Conservation (phyloP, 441 rosid genomes). For the Gossypium trilobum region DNA sequence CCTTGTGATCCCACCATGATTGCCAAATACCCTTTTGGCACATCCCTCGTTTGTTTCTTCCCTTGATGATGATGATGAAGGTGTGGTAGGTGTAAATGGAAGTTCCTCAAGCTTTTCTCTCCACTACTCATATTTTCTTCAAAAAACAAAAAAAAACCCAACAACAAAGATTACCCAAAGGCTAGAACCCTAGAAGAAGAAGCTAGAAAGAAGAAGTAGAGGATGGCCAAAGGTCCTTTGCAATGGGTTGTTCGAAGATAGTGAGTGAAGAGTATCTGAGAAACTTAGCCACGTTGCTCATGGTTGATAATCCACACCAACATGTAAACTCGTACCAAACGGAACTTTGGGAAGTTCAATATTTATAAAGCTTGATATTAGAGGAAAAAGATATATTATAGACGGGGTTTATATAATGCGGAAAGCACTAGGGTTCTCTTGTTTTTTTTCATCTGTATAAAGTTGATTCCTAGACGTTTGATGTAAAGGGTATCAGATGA, state of each 20-base stretch:
- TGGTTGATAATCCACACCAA: slow-evolving; percentile 17
- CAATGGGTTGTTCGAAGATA: slow-evolving; percentile 22
- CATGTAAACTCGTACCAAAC: slow-evolving; percentile 2
- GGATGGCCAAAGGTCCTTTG: slow-evolving; percentile 5
- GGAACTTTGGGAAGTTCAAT: not conserved
- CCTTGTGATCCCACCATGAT: slow-evolving; percentile 66
- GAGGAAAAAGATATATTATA: not conserved
- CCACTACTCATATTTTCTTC: slow-evolving; percentile 37
- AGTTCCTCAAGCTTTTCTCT: slow-evolving; percentile 39
- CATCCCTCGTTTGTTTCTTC: slow-evolving; percentile 45
- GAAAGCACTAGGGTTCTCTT: not conserved
- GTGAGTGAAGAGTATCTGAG: slow-evolving; percentile 27
- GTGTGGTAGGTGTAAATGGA: slow-evolving; percentile 46
- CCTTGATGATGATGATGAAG: slow-evolving; percentile 23
- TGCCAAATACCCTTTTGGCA: slow-evolving; percentile 85
- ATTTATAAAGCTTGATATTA: not conserved
- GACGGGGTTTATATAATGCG: not conserved
- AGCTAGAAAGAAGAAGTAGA: not conserved
- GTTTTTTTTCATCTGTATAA: not conserved
- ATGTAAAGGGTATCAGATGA: slow-evolving; percentile 8
- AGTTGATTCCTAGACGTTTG: slow-evolving; percentile 11
- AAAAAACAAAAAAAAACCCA: not conserved
- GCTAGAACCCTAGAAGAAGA: not conserved
- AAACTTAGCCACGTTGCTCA: slow-evolving; percentile 30
- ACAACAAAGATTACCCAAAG: not conserved